Percentiles rank a stretch among this genome's conserved stretches.
phyloP scores from a whole-genome alignment of 2,329 filamentous ascomycete genomes.

The Monilinia polystroma region DNA sequence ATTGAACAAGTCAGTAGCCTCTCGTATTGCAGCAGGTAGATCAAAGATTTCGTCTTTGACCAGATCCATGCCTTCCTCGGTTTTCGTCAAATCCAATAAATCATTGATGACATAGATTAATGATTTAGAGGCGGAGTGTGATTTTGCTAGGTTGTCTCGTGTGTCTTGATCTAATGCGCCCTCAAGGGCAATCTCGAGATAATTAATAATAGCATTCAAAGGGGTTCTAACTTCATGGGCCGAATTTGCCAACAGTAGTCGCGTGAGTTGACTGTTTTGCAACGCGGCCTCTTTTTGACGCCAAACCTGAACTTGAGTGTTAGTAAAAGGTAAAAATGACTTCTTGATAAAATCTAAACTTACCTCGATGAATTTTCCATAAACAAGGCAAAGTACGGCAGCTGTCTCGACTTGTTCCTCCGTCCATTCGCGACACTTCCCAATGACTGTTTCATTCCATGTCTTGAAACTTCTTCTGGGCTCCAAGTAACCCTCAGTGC shows the following conservation, averaged over 20 bases:
- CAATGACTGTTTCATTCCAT: conserved; percentile 74
- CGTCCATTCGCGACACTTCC: conserved; percentile 83
- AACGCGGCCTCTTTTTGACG: conserved; percentile 82
- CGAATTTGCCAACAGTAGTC: conserved; percentile 78
- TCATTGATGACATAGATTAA: conserved; percentile 95
- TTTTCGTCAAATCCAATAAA: conserved; percentile 82
- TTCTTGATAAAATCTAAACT: background rate
- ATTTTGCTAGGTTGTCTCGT: conserved; percentile 77
- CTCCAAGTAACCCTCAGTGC: conserved; percentile 72
- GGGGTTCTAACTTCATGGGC: conserved; percentile 90
- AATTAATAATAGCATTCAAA: conserved; percentile 91
- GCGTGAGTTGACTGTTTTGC: conserved; percentile 78
- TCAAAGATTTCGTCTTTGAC: conserved; percentile 81
- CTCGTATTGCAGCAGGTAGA: conserved; percentile 66
- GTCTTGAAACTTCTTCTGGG: conserved; percentile 76
- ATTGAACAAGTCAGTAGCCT: conserved; percentile 73
- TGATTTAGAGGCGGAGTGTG: conserved; percentile 88
- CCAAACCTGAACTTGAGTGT: conserved; percentile 65
- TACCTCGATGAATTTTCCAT: conserved; percentile 83
- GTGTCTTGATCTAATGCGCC: conserved; percentile 77
- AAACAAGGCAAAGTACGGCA: conserved; percentile 82
- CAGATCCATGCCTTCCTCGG: conserved; percentile 75
- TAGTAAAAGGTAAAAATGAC: background rate
- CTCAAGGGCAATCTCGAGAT: conserved; percentile 86
- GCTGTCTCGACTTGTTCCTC: conserved; percentile 89